Conservation (phyloP, 2,329 filamentous ascomycete genomes). For the Lasiodiplodia theobromae region DNA sequence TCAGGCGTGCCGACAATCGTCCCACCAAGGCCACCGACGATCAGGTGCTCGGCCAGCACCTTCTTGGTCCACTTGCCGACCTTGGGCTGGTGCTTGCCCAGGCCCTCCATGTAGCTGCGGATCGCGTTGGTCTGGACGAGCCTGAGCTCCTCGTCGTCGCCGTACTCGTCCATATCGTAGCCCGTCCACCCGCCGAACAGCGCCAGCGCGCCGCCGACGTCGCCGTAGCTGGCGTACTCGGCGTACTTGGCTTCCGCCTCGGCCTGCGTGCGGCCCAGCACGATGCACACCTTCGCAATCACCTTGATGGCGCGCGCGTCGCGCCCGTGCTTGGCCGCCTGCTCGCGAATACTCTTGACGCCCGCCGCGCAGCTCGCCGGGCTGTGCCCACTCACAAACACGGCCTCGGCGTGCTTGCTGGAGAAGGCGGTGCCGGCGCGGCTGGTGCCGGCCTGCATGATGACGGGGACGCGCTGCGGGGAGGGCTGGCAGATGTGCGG, state of each 20-base stretch:
- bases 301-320: constrained; percentile 71
- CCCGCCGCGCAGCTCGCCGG: constrained; percentile 67
- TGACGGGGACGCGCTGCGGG: constrained; percentile 72
- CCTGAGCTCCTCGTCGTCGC: constrained; percentile 67
- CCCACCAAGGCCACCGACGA: constrained; percentile 71
- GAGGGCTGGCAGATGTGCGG: constrained; percentile 71
- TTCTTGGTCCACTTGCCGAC: constrained; percentile 73
- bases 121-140: constrained; percentile 27
- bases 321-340: constrained; percentile 62
- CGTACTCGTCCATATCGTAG: constrained; percentile 67
- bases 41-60: constrained; percentile 72
- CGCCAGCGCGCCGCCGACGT: constrained; percentile 70
- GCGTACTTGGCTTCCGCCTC: constrained; percentile 70
- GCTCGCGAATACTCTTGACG: constrained; percentile 67
- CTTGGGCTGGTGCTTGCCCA: constrained; percentile 35
- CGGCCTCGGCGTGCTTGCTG: constrained; percentile 73
- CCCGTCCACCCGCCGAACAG: constrained; percentile 80
- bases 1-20: constrained; percentile 69
- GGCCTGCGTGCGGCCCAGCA: constrained; percentile 70
- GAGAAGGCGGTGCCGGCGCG: constrained; percentile 71
- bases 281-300: constrained; percentile 69
- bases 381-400: constrained; percentile 72
- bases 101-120: constrained; percentile 32
- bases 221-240: constrained; percentile 68
- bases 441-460: constrained; percentile 74